Base-by-base conservation (phyloP, 2,329 filamentous ascomycete species). In the Ophiostoma sp. region DNA sequence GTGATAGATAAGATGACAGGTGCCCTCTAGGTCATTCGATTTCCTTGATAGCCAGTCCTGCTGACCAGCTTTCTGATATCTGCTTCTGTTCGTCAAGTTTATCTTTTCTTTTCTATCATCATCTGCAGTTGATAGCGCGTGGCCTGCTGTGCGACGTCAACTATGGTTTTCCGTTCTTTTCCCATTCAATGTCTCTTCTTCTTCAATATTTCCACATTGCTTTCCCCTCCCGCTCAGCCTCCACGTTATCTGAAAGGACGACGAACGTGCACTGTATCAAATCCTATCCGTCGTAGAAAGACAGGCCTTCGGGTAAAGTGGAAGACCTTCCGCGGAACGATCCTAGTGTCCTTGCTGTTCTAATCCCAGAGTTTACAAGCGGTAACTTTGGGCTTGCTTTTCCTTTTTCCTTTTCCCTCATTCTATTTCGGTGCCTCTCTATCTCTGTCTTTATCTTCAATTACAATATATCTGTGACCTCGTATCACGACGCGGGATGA, bases 251-350 rank as follows among this genome's bases (percentile, higher is more conserved):
- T 44, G 12, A 8, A 44, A 12, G 12, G 4, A 6, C 42, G 12
- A 44, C 12, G 45, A 16, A 47, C 45, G 45, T 47, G 45, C 14
- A 14, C 45, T 47, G 14, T 47, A 47, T 2, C 14, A 45, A 5
- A 27, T 27, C 27, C 27, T 45, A 8, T 45, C 42, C 42, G 2
- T 8, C 42, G 42, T 18, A 18, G 16, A 52, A 40, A 40, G 14
- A 55, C 8, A 27, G 14, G 3, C 8, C 60, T 41, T 49, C 65
- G 68, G 68, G 60, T 69, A 69, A 68, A 65, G 65, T 66, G 60
- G 49, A 65, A 67, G 68, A 14, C 42, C 64, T 52, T 69, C 65
- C 65, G 68, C 62, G 60, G 65, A 67, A 65, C 68, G 60, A 55
- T 67, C 49, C 68, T 69, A 66, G 65, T 66, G 52, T 52, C 38